Conservation (phyloP, 306 rosid species). For the Ormosia emarginata region DNA sequence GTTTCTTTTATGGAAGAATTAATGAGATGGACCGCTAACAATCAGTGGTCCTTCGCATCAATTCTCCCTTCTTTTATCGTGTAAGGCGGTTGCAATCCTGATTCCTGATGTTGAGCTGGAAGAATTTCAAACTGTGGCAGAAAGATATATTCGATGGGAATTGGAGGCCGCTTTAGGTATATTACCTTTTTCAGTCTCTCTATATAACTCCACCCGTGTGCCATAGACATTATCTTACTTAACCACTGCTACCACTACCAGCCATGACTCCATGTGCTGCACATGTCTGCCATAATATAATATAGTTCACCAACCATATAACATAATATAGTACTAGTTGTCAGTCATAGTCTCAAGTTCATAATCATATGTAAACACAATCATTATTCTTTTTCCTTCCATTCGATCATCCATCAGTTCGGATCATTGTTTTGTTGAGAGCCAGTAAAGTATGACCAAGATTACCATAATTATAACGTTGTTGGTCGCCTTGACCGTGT, state of each 20-base stretch:
- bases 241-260: background rate
- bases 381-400: background rate
- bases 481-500: constrained; percentile 20
- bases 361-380: background rate
- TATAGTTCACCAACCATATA: constrained; percentile 7
- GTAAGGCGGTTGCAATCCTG: constrained; percentile 3
- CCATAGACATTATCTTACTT: background rate
- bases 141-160: background rate
- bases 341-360: background rate
- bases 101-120: background rate
- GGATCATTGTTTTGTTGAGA: background rate
- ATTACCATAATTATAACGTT: background rate
- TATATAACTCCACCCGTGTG: background rate
- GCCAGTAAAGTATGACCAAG: constrained; percentile 14
- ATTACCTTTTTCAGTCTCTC: background rate
- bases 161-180: background rate
- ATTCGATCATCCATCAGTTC: background rate
- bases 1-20: background rate
- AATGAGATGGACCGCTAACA: too few relatives aligned
- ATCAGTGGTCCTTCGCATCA: too few relatives aligned
- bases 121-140: background rate
- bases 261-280: constrained; percentile 48
- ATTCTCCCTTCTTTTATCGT: too few relatives aligned
- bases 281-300: constrained; percentile 34
- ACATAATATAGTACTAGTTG: background rate